These are phyloP conservation scores for Trebouxia sp. DNA, from an alignment of 139 green algal genomes.

Conservation along the genomic window DNA sequence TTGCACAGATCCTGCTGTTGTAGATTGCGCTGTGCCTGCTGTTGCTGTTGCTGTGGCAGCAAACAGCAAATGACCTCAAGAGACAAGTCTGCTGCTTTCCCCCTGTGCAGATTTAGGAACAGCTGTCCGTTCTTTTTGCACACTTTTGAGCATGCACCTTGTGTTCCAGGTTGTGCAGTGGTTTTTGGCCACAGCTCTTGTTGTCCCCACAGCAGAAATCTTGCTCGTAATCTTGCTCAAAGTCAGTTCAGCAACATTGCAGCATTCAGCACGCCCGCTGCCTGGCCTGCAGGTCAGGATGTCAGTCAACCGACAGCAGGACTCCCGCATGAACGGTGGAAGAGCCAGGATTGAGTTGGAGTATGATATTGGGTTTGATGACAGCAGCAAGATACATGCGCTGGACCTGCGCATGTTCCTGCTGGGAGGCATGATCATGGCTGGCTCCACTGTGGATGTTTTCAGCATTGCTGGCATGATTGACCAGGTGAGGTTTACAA, in stretches of 20 bases:
- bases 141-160: no score
- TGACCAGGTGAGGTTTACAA: slow-evolving; percentile 26
- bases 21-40: no score
- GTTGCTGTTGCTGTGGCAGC: not conserved
- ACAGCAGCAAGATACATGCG: not conserved
- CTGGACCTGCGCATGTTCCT: not conserved
- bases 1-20: no score
- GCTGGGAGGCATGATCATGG: not conserved
- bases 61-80: slow-evolving; percentile 32
- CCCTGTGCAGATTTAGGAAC: no score
- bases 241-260: no score
- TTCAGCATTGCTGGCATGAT: not conserved
- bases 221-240: no score
- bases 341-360: slow-evolving; percentile 30
- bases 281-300: slow-evolving; percentile 34
- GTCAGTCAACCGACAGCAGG: slow-evolving; percentile 26
- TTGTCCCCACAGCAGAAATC: no score
- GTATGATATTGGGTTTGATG: slow-evolving; percentile 40
- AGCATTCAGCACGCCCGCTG: no score
- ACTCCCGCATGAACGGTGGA: slow-evolving; percentile 36
- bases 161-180: no score
- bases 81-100: slow-evolving; percentile 35
- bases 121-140: no score
- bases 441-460: slow-evolving; percentile 8
- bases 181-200: no score